These are phyloP conservation scores for Quercus robur DNA, from an alignment of 306 rosid genomes.

Conservation along the genomic window DNA sequence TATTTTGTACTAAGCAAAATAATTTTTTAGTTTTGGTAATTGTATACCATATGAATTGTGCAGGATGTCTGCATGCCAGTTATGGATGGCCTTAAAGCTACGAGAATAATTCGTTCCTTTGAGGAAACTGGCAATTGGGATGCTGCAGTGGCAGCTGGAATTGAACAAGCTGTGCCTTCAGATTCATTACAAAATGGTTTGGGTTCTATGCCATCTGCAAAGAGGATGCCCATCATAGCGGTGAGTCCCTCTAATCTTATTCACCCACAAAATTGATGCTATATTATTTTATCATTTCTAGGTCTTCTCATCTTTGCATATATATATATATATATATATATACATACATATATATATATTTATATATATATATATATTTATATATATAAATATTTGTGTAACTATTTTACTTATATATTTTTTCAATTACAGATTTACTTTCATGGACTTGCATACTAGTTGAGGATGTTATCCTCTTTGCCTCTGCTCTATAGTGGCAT, in stretches of 20 bases:
- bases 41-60: constrained; percentile 1
- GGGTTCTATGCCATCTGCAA: constrained; percentile 20
- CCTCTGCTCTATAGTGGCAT: background rate
- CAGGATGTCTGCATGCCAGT: constrained; percentile 95
- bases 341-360: background rate
- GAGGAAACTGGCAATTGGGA: constrained; percentile 93
- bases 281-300: background rate
- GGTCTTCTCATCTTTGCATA: background rate
- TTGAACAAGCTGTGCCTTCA: constrained; percentile 33
- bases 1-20: background rate
- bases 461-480: background rate
- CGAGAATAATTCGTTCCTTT: constrained; percentile 76
- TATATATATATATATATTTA: background rate
- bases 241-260: constrained; percentile 36
- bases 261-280: background rate
- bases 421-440: background rate
- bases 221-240: constrained; percentile 69
- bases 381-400: background rate
- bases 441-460: background rate
- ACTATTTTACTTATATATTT: background rate
- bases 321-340: background rate
- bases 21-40: constrained; percentile 1
- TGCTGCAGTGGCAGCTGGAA: constrained; percentile 66
- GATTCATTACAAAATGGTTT: constrained; percentile 21
- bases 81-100: constrained; percentile 93